Evolutionary conservation across 225 moss, liverwort and hornwort species (phyloP).

Genomic region (Pseudisothecium myosuroides): DNA sequence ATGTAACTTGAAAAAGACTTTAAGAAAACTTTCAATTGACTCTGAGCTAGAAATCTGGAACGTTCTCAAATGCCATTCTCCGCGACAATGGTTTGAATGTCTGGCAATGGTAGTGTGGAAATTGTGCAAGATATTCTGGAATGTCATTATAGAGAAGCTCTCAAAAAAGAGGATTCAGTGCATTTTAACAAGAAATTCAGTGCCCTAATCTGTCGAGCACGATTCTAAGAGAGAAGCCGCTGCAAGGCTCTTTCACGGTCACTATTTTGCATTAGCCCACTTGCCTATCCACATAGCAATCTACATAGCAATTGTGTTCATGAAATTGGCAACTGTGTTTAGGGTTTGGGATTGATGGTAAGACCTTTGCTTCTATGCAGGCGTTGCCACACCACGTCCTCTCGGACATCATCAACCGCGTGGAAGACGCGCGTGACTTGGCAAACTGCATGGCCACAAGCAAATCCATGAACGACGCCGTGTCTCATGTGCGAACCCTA

Average conservation of each 20-base stretch:
- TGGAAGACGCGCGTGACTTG: conserved; percentile 31
- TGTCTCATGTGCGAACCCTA: conserved; percentile 9
- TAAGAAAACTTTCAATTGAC: background rate
- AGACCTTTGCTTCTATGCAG: background rate
- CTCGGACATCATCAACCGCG: conserved; percentile 23
- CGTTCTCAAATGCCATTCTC: background rate
- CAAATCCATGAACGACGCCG: conserved; percentile 14
- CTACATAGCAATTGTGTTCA: background rate
- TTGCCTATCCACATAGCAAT: background rate
- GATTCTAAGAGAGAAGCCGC: background rate
- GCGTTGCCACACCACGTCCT: conserved; percentile 20
- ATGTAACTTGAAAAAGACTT: background rate
- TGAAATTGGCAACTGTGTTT: background rate
- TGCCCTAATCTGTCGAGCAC: background rate
- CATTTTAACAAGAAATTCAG: background rate
- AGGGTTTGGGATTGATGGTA: background rate
- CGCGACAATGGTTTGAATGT: background rate
- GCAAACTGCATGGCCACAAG: conserved; percentile 45
- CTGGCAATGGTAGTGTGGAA: background rate
- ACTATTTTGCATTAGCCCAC: background rate
- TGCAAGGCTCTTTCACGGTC: background rate
- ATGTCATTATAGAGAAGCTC: background rate
- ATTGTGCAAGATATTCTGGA: background rate
- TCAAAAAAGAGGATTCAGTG: background rate
- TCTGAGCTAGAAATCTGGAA: background rate